Percentiles rank a stretch among this genome's conserved stretches.
These are phyloP conservation scores for Ustilago loliicola DNA, from an alignment of 1,284 basidiomycete species.

Conservation along the genomic window DNA sequence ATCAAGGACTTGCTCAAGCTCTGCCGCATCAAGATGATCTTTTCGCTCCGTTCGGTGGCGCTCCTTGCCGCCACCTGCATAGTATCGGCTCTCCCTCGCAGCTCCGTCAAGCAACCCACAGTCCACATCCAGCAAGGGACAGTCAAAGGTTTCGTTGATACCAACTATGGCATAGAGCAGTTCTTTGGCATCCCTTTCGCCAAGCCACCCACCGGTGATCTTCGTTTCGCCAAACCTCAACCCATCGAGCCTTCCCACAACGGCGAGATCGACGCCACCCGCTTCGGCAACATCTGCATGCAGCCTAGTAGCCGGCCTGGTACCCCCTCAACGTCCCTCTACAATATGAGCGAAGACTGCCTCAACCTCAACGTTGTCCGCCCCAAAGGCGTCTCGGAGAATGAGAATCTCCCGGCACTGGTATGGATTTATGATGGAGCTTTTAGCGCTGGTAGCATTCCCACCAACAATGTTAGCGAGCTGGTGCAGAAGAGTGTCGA, in stretches of 20 bases:
- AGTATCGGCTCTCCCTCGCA: constrained; percentile 18
- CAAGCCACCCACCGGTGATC: constrained; percentile 36
- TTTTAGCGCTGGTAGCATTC: constrained; percentile 30
- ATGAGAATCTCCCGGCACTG: constrained; percentile 45
- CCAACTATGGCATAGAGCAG: constrained; percentile 28
- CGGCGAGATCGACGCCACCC: constrained; percentile 37
- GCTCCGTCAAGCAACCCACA: constrained; percentile 11
- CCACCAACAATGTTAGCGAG: constrained; percentile 42
- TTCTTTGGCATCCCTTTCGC: constrained; percentile 57
- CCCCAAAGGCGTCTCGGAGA: constrained; percentile 22
- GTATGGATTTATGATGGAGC: constrained; percentile 53
- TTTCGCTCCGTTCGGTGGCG: background rate
- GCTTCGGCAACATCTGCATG: constrained; percentile 41
- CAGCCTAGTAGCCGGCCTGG: constrained; percentile 20
- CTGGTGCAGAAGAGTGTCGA: constrained; percentile 41
- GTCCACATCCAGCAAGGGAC: constrained; percentile 36
- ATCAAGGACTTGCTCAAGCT: too few species aligned
- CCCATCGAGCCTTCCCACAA: constrained; percentile 17
- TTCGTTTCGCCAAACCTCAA: constrained; percentile 46
- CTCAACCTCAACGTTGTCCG: constrained; percentile 55
- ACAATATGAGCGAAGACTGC: constrained; percentile 51
- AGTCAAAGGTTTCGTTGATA: constrained; percentile 26
- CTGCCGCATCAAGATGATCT: background rate
- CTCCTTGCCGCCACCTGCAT: background rate
- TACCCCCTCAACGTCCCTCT: constrained; percentile 6